These are phyloP conservation scores for Botrytis aclada DNA, from an alignment of 2,329 filamentous ascomycete genomes.

Conservation along the genomic window DNA sequence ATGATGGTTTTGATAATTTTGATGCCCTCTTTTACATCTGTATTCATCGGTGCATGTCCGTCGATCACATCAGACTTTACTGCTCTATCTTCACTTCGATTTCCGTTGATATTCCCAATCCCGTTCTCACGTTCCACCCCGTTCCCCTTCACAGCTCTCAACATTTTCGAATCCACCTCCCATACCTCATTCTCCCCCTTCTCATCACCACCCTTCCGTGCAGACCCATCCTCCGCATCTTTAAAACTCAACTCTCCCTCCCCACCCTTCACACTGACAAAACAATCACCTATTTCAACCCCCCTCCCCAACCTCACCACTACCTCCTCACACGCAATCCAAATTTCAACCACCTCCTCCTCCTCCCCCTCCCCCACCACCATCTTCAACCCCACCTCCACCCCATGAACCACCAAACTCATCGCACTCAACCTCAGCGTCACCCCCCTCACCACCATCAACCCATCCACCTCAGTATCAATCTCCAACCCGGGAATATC, in stretches of 20 bases:
- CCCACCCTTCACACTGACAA: conserved; percentile 50
- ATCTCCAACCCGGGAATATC: conserved; percentile 49
- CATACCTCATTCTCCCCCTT: conserved; percentile 43
- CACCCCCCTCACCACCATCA: conserved; percentile 51
- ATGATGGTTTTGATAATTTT: conserved; percentile 40
- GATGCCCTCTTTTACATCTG: conserved; percentile 40
- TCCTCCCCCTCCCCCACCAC: conserved; percentile 48
- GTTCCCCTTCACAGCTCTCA: conserved; percentile 42
- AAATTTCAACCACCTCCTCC: conserved; percentile 51
- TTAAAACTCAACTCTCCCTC: conserved; percentile 34
- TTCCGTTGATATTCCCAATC: neutral
- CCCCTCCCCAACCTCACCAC: conserved; percentile 47
- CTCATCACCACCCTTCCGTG: conserved; percentile 28
- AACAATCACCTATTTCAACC: conserved; percentile 52
- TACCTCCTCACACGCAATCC: conserved; percentile 49
- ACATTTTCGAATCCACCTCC: conserved; percentile 45
- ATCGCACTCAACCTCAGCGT: conserved; percentile 50
- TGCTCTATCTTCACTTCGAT: neutral
- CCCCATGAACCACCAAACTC: conserved; percentile 49
- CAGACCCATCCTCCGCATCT: neutral
- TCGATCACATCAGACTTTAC: conserved; percentile 40
- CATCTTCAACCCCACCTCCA: conserved; percentile 52
- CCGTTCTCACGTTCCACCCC: conserved; percentile 24
- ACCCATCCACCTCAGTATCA: conserved; percentile 50
- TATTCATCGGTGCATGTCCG: conserved; percentile 40